Conservation (phyloP, 805 yeast genomes). For the Candida ortonii region DNA sequence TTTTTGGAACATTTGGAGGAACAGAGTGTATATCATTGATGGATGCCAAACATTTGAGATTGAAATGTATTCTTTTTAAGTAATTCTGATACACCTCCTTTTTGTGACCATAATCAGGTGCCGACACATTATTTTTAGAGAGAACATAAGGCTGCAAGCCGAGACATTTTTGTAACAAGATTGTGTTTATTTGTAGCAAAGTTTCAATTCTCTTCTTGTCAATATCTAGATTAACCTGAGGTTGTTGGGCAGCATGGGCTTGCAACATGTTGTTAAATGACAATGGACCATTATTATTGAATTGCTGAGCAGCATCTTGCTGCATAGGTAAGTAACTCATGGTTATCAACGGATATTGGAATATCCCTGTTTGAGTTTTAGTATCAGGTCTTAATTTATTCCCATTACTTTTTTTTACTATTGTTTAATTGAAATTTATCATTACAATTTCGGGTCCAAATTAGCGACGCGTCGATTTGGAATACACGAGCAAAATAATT, state of each 20-base stretch:
- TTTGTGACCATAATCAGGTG: constrained; percentile 26
- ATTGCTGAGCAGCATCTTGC: constrained; percentile 5
- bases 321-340: too few species aligned
- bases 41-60: constrained; percentile 36
- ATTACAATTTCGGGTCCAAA: too few species aligned
- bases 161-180: constrained; percentile 32
- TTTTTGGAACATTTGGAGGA: constrained; percentile 26
- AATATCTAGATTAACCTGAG: constrained; percentile 27
- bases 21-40: constrained; percentile 36
- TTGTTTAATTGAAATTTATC: too few species aligned
- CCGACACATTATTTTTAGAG: constrained; percentile 20
- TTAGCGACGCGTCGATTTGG: too few species aligned
- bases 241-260: constrained; percentile 28
- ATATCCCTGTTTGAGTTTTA: too few species aligned
- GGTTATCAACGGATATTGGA: too few species aligned
- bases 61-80: constrained; percentile 36
- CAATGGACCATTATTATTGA: constrained; percentile 9
- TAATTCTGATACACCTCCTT: constrained; percentile 33
- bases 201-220: constrained; percentile 36
- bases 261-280: constrained; percentile 23
- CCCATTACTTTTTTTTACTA: too few species aligned
- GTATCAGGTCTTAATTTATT: too few species aligned
- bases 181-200: constrained; percentile 35
- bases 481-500: too few species aligned
- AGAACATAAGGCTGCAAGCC: constrained; percentile 27